A percentile compares a stretch with the other conserved stretches of the same genome.
phyloP scores from a whole-genome alignment of 352 stramenopile genomes.

The Elongisporangium prolatum region DNA sequence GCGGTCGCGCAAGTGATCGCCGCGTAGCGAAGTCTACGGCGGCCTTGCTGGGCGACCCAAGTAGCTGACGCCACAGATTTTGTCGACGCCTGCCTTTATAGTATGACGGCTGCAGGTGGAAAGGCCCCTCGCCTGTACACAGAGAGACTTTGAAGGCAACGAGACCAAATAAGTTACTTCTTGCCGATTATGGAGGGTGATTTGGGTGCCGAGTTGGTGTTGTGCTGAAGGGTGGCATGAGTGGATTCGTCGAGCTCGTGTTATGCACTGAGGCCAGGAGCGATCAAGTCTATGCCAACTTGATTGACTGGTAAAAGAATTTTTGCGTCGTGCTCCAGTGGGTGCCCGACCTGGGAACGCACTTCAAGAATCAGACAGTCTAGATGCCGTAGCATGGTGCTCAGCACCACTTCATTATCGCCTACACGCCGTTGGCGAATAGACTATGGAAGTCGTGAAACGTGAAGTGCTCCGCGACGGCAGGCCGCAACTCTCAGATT shows the following conservation, averaged over 20 bases:
- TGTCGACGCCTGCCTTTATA: constrained; percentile 14
- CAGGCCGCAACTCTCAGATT: too few relatives aligned
- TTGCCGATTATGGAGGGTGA: constrained; percentile 11
- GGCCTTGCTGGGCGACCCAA: constrained; percentile 5
- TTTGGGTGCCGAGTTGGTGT: constrained; percentile 15
- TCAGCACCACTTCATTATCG: too few relatives aligned
- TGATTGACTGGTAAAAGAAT: too few relatives aligned
- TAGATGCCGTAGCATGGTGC: too few relatives aligned
- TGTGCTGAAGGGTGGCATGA: constrained; percentile 33
- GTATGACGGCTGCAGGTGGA: constrained; percentile 2
- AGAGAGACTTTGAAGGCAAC: constrained; percentile 15
- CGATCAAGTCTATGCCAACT: too few relatives aligned
- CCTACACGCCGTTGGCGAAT: too few relatives aligned
- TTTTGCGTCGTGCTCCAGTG: not conserved
- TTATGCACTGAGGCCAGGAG: constrained; percentile 4
- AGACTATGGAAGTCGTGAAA: too few relatives aligned
- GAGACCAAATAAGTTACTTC: constrained; percentile 31
- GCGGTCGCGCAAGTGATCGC: constrained; percentile 16
- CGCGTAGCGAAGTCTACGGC: constrained; percentile 8
- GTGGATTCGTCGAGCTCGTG: constrained; percentile 17
- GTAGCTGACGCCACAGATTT: constrained; percentile 11
- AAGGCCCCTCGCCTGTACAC: constrained; percentile 10
- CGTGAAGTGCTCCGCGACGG: too few relatives aligned
- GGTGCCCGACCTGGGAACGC: too few relatives aligned
- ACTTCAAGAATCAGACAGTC: too few relatives aligned